Evolutionary conservation across 495 filamentous ascomycete genomes (phyloP), one percentile per base, ranked within the genome.

Genomic region (Massariosphaeria phaeospora): DNA sequence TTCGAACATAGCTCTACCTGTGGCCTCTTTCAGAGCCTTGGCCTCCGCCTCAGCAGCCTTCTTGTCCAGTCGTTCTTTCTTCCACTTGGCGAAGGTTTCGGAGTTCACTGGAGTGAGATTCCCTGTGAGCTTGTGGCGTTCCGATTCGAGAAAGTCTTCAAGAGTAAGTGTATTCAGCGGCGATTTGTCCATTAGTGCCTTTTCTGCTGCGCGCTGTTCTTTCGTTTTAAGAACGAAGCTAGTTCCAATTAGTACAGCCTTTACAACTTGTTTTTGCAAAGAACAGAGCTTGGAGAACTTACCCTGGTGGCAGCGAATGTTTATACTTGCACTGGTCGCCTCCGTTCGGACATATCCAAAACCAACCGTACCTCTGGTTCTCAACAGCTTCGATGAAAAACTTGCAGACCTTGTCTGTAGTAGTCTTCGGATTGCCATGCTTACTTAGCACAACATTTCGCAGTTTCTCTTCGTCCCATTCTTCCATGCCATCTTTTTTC

Each of bases 401-500:
- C 73, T 97, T 99, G 85, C 93, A 99, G 52, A 97, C 91, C 71
- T 96, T 99, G 64, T 99, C 93, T 54, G 93, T 99, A 7, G 89
- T 89, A 35, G 91, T 95, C 63, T 84, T 80, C 48, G 93, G 93
- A 75, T 99, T 99, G 12, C 93, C 93, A 67, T 97, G 94, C 74
- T 97, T 99, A 65, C 86, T 91, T 65, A 91, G 60, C 29, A 99
- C 86, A 40, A 97, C 93, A 55, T 83, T 83, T 50, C 86, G 82
- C 52, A 99, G 73, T 72, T 96, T 96, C 72, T 90, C 93, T 67
- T 97, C 93, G 69, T 96, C 91, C 93, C 93, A 99, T 61, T 95
- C 82, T 23, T 84, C 88, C 73, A 93, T 95, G 2, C 84, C 91
- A 73, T 97, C 94, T 65, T 85, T 79, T 75, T 91, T 91, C 79